A percentile compares a stretch with the other conserved stretches of the same genome.
Conservation (phyloP, 179 eudicot genomes). For the Actinidia arguta region DNA sequence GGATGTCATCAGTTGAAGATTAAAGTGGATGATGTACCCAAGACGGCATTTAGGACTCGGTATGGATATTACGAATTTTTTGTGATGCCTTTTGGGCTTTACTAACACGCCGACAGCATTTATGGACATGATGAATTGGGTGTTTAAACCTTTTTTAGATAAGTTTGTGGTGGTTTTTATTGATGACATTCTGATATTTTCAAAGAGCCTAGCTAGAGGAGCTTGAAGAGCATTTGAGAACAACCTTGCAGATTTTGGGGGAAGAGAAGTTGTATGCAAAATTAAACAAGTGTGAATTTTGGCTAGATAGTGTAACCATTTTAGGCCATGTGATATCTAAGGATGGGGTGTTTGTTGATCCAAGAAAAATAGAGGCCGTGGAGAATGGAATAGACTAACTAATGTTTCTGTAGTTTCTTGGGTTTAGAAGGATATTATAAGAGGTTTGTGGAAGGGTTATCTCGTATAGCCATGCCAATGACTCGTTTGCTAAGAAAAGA, state of each 20-base stretch:
- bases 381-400: neutral
- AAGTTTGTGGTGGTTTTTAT: neutral
- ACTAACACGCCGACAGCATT: neutral
- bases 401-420: neutral
- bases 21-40: neutral
- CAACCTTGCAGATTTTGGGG: neutral
- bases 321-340: neutral
- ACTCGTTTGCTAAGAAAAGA: neutral
- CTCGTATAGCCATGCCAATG: neutral
- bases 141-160: too few species aligned
- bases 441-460: neutral
- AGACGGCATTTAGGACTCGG: neutral
- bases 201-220: neutral
- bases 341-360: neutral
- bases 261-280: neutral
- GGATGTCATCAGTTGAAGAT: constrained; percentile 5
- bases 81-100: neutral
- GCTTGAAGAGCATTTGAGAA: neutral
- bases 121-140: too few species aligned
- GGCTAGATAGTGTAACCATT: neutral
- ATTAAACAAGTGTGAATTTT: neutral
- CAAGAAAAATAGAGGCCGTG: neutral
- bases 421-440: neutral
- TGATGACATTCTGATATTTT: neutral
- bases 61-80: neutral